Evolutionary conservation across 306 rosid genomes (phyloP).

Genomic region (Ormosia emarginata): DNA sequence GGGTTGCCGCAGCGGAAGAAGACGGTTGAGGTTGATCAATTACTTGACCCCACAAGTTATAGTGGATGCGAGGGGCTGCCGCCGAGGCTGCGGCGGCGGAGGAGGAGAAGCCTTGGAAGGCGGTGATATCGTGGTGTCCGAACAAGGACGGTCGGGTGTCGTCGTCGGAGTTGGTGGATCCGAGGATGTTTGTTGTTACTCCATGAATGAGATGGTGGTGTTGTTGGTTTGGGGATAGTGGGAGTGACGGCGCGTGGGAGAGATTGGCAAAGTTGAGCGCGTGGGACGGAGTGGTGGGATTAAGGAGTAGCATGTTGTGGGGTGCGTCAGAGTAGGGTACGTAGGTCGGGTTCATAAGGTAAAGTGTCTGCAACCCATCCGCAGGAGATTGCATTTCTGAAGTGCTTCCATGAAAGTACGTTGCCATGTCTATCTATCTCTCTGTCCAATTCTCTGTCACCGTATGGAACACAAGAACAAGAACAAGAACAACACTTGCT

Average conservation of each 20-base stretch:
- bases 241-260: constrained; percentile 36
- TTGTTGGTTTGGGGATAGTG: neutral
- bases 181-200: neutral
- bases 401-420: constrained; percentile 50
- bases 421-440: constrained; percentile 35
- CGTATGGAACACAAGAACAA: neutral
- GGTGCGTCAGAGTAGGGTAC: constrained; percentile 41
- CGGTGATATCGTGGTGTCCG: neutral
- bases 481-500: neutral
- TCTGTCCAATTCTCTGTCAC: neutral
- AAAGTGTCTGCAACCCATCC: constrained; percentile 55
- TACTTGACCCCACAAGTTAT: constrained; percentile 29
- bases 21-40: neutral
- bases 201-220: neutral
- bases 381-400: constrained; percentile 54
- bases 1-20: neutral
- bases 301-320: constrained; percentile 33
- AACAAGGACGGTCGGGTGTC: too few species aligned
- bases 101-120: constrained; percentile 19
- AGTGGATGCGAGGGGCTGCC: constrained; percentile 22
- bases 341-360: constrained; percentile 61
- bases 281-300: constrained; percentile 23
- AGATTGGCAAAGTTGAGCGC: constrained; percentile 24
- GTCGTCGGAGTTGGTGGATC: neutral
- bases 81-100: neutral